A percentile compares a stretch with the other conserved stretches of the same genome.
These are phyloP conservation scores for Babesia caballi DNA, from an alignment of 169 alveolate species.

Conservation along the genomic window DNA sequence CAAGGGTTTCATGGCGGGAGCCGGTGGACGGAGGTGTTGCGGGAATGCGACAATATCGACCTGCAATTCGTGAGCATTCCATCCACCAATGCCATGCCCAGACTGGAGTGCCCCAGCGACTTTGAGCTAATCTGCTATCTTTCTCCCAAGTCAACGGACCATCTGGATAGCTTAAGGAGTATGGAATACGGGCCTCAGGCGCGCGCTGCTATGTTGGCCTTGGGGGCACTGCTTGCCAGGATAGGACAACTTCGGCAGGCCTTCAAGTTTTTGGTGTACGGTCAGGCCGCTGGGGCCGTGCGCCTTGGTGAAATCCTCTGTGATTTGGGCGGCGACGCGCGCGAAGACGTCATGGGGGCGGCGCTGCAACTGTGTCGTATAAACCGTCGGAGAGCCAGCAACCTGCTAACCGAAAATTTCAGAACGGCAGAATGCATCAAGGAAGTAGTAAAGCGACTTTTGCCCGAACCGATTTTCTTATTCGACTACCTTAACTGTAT, in stretches of 20 bases:
- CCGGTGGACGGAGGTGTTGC: neutral
- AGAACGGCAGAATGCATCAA: neutral
- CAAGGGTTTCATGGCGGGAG: neutral
- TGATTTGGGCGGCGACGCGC: neutral
- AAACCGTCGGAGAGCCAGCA: neutral
- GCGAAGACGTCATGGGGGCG: slow-evolving; percentile 5
- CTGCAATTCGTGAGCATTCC: neutral
- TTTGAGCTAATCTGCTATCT: neutral
- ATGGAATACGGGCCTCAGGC: slow-evolving; percentile 7
- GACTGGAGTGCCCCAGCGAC: neutral
- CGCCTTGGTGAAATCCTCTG: neutral
- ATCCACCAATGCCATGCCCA: too few species aligned
- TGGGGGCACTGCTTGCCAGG: neutral
- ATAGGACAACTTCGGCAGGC: neutral
- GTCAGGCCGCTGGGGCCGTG: neutral
- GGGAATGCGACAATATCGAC: neutral
- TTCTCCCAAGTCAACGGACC: neutral
- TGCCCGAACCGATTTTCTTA: neutral
- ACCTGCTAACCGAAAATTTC: neutral
- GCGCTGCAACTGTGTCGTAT: slow-evolving; percentile 3
- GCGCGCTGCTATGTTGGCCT: slow-evolving; percentile 2
- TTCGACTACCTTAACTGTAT: neutral
- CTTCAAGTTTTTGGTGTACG: neutral
- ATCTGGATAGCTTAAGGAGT: neutral
- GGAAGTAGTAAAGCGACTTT: neutral